Evolutionary conservation across 805 yeast species (phyloP).

Genomic region (Yarrowia bubula): DNA sequence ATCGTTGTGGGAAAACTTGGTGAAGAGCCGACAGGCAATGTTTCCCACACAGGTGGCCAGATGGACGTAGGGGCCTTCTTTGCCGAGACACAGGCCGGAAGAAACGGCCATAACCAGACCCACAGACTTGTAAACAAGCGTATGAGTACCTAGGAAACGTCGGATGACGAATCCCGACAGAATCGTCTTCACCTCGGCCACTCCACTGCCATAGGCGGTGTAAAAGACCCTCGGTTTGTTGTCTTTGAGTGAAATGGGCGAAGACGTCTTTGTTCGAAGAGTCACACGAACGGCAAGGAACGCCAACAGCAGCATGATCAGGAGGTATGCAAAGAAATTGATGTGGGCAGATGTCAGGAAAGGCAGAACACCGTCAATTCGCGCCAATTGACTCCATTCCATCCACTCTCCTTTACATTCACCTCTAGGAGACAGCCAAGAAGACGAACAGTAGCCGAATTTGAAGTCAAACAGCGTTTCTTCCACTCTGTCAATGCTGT

Average conservation of each 20-base stretch:
- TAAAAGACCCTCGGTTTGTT: slow-evolving; percentile 41
- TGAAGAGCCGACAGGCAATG: slow-evolving; percentile 48
- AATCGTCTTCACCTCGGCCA: slow-evolving; percentile 60
- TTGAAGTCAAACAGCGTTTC: slow-evolving; percentile 50
- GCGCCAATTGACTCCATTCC: slow-evolving; percentile 43
- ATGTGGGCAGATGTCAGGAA: not conserved
- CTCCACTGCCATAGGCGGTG: slow-evolving; percentile 59
- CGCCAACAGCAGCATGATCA: slow-evolving; percentile 46
- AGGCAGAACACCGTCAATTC: not conserved
- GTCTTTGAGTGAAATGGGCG: slow-evolving; percentile 33
- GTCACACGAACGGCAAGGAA: slow-evolving; percentile 47
- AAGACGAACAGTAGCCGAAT: slow-evolving; percentile 50
- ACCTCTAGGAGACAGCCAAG: slow-evolving; percentile 40
- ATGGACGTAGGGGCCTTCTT: slow-evolving; percentile 64
- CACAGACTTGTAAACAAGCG: slow-evolving; percentile 49
- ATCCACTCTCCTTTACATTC: slow-evolving; percentile 45
- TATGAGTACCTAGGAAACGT: slow-evolving; percentile 51
- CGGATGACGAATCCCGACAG: slow-evolving; percentile 58
- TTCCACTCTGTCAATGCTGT: slow-evolving; percentile 49
- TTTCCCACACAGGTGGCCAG: slow-evolving; percentile 60
- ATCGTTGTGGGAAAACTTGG: slow-evolving; percentile 49
- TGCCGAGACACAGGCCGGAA: slow-evolving; percentile 56
- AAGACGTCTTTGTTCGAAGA: slow-evolving; percentile 46
- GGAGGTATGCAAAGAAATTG: slow-evolving; percentile 41
- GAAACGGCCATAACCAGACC: slow-evolving; percentile 55